Percentiles rank a stretch among this genome's conserved stretches.
Conservation (phyloP, 495 filamentous ascomycete species). For the Xylaria bambusicola region DNA sequence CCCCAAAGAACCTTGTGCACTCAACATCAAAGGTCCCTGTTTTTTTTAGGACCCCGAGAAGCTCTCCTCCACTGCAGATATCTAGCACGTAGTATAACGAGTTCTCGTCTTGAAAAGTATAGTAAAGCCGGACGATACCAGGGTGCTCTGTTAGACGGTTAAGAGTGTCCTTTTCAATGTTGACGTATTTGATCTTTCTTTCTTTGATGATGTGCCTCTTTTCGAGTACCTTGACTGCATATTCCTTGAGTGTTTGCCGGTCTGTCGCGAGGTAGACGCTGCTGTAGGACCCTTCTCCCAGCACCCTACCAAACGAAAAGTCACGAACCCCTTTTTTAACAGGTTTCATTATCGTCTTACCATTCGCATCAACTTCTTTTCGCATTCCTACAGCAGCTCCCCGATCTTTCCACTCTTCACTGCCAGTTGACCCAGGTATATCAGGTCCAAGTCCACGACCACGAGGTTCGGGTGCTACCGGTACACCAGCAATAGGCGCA, state of each 20-base stretch:
- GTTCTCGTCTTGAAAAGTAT: conserved; percentile 96
- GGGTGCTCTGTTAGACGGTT: conserved; percentile 96
- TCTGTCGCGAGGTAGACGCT: conserved; percentile 95
- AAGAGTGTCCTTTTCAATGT: conserved; percentile 97
- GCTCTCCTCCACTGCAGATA: conserved; percentile 87
- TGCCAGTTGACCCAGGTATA: conserved; percentile 65
- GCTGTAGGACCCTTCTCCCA: conserved; percentile 98
- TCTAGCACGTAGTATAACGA: conserved; percentile 97
- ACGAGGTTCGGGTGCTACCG: conserved; percentile 39
- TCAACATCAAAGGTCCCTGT: conserved; percentile 95
- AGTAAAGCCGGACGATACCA: conserved; percentile 94
- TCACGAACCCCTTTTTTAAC: conserved; percentile 98
- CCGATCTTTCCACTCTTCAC: conserved; percentile 93
- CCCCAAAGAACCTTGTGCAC: conserved; percentile 91
- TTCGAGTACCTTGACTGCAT: conserved; percentile 97
- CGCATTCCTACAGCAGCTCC: conserved; percentile 80
- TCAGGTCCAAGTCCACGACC: conserved; percentile 67
- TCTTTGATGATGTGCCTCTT: conserved; percentile 99
- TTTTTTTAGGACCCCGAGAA: conserved; percentile 89
- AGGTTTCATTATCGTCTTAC: conserved; percentile 74
- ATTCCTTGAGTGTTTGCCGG: conserved; percentile 91
- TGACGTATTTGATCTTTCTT: conserved; percentile 99
- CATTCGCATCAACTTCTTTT: conserved; percentile 80
- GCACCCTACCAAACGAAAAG: conserved; percentile 87
- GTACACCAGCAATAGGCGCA: conserved; percentile 42